A percentile compares a stretch with the other conserved stretches of the same genome.
Conservation (phyloP, 108 stramenopile species). For the Stephanodiscus triporus region DNA sequence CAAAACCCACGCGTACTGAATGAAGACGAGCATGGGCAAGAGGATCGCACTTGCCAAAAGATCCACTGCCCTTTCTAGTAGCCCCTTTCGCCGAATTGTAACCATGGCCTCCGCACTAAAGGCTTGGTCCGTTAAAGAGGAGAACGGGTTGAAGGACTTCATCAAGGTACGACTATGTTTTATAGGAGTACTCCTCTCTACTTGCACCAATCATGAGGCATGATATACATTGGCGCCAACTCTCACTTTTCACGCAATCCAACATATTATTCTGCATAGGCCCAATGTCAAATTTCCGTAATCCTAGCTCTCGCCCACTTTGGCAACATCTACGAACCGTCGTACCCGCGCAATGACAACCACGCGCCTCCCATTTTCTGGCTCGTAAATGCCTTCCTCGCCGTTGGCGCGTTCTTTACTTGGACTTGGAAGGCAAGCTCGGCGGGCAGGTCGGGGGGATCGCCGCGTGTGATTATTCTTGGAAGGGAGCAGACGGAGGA, state of each 20-base stretch:
- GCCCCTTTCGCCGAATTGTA: neutral
- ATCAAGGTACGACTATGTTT: constrained; percentile 5
- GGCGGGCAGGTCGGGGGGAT: constrained; percentile 41
- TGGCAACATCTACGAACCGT: constrained; percentile 58
- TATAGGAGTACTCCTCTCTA: neutral
- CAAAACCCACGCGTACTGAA: no score
- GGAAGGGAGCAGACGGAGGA: constrained; percentile 80
- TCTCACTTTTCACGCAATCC: neutral
- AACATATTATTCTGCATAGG: constrained; percentile 9
- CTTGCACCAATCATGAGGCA: no score
- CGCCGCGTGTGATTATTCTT: constrained; percentile 60
- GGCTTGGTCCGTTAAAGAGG: constrained; percentile 46
- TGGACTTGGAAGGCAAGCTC: constrained; percentile 51
- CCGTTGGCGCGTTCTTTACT: constrained; percentile 41
- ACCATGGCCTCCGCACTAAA: constrained; percentile 33
- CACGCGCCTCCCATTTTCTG: constrained; percentile 65
- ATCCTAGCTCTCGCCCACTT: constrained; percentile 54
- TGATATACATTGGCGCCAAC: neutral
- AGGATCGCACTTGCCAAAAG: neutral
- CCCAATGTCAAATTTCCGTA: constrained; percentile 59
- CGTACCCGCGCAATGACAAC: constrained; percentile 75
- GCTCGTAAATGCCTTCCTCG: constrained; percentile 55
- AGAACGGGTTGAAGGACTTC: constrained; percentile 47
- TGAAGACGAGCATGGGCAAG: no score
- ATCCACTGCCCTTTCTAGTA: neutral